Evolutionary conservation across 208 protist genomes (phyloP).

Genomic region (Naegleria fowleri): DNA sequence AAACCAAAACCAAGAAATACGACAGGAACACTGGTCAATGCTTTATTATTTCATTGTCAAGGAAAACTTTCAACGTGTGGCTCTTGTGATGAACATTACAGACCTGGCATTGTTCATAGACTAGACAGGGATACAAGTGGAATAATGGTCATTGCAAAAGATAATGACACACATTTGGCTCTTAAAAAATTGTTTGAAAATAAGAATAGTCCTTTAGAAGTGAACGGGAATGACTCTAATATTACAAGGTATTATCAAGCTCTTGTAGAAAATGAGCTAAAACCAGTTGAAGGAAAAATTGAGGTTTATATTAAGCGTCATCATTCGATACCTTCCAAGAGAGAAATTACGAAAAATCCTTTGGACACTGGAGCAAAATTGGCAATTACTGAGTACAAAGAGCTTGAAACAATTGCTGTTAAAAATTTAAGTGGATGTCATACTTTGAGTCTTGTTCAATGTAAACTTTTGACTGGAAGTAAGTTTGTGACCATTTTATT

Average conservation of each 20-base stretch:
- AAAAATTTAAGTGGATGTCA: not conserved
- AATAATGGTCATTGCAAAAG: slow-evolving; percentile 42
- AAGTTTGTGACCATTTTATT: not conserved
- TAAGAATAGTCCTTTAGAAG: not conserved
- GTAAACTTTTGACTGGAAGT: slow-evolving; percentile 17
- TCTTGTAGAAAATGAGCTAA: not conserved
- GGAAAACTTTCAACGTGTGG: not conserved
- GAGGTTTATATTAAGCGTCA: not conserved
- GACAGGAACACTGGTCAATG: slow-evolving; percentile 29
- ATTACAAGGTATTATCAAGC: not conserved
- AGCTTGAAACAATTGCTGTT: not conserved
- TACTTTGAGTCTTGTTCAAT: slow-evolving; percentile 4
- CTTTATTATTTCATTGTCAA: not conserved
- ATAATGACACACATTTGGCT: not conserved
- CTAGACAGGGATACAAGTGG: slow-evolving; percentile 73
- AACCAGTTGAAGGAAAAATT: not conserved
- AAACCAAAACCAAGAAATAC: not conserved
- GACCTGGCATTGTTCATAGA: slow-evolving; percentile 56
- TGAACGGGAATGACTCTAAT: not conserved
- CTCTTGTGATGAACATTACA: not conserved
- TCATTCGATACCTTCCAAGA: not conserved
- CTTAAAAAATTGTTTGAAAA: slow-evolving; percentile 11
- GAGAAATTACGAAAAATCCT: not conserved
- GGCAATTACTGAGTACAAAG: not conserved
- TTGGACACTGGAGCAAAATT: not conserved